These are phyloP conservation scores for Wallacemonas sp. DNA, from an alignment of 208 protist species.

Conservation along the genomic window DNA sequence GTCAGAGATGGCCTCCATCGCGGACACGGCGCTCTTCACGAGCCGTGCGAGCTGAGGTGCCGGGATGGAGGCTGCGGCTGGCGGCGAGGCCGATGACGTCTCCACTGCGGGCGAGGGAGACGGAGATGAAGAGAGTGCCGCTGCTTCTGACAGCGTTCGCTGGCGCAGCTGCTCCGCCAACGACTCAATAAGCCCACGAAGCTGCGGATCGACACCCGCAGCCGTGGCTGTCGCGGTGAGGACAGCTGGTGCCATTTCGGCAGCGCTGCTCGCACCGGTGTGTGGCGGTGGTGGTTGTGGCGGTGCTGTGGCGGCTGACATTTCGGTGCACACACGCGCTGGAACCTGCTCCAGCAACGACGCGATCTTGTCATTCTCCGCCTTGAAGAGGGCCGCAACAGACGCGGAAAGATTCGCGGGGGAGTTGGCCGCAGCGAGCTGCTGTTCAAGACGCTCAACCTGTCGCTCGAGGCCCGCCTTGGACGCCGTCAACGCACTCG, in stretches of 20 bases:
- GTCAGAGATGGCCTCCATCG: slow-evolving; percentile 7
- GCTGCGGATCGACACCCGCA: neutral
- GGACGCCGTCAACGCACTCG: neutral
- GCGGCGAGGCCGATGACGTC: neutral
- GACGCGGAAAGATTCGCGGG: neutral
- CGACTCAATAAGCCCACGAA: slow-evolving; percentile 2
- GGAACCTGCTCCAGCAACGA: slow-evolving; percentile 38
- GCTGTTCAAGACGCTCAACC: slow-evolving; percentile 15
- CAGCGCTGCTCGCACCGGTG: neutral
- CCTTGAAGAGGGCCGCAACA: slow-evolving; percentile 22
- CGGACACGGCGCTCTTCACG: neutral
- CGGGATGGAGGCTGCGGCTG: neutral
- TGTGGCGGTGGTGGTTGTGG: neutral
- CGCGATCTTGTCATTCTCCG: slow-evolving; percentile 28
- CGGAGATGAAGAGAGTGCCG: too few relatives aligned
- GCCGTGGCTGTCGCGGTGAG: neutral
- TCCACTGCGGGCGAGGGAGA: neutral
- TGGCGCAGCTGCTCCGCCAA: slow-evolving; percentile 19
- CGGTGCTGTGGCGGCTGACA: slow-evolving; percentile 10
- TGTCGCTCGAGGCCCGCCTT: slow-evolving; percentile 14
- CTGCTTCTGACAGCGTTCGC: neutral
- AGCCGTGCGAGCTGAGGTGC: neutral
- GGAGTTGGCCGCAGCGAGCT: slow-evolving; percentile 4
- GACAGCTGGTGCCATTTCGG: slow-evolving; percentile 17
- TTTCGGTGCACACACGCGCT: slow-evolving; percentile 19